These are phyloP conservation scores for Aspergillus nidulans DNA, from an alignment of 495 filamentous ascomycete species.

Conservation along the genomic window DNA sequence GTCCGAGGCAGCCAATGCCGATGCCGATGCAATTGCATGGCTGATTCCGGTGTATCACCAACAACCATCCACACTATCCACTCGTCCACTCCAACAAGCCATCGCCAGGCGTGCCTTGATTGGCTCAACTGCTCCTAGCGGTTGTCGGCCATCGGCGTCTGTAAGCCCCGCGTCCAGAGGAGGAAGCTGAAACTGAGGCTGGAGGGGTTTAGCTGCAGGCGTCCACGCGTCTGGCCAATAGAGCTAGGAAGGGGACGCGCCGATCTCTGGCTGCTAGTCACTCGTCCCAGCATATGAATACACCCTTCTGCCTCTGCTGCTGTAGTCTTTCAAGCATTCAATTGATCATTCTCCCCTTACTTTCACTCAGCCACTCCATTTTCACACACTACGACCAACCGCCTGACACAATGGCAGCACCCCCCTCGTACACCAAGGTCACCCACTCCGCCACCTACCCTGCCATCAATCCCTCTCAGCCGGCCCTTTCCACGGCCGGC, in stretches of 20 bases:
- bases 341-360: neutral
- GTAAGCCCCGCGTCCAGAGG: no score
- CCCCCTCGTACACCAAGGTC: slow-evolving; percentile 19
- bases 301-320: neutral
- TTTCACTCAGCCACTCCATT: neutral
- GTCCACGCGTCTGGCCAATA: no score
- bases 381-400: neutral
- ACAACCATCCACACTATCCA: no score
- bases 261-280: no score
- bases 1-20: neutral
- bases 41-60: neutral
- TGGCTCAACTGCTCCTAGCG: no score
- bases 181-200: no score
- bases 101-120: no score
- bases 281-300: neutral
- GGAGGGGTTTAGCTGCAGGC: no score
- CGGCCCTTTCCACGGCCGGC: slow-evolving; percentile 29
- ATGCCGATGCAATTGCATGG: neutral
- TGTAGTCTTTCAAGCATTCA: neutral
- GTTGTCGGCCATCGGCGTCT: no score
- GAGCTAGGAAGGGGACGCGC: no score
- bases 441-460: slow-evolving; percentile 19
- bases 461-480: slow-evolving; percentile 19
- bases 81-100: no score
- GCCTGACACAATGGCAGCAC: slow-evolving; percentile 8